phyloP scores from a whole-genome alignment of 495 filamentous ascomycete genomes.

The Pseudoneurospora amorphoporcata region DNA sequence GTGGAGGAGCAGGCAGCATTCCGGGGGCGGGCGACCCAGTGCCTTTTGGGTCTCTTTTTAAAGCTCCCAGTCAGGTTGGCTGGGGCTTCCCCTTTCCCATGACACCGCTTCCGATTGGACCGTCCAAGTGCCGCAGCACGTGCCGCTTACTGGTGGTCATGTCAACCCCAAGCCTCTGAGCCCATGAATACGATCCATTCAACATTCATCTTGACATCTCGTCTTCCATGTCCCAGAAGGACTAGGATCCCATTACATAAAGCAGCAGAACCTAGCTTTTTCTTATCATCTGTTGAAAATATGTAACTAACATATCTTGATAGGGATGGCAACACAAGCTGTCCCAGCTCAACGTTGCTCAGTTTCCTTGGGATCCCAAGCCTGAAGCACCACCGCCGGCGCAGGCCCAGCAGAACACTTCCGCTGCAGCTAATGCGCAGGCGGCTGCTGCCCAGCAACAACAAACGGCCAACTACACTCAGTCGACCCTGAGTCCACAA shows the following conservation, averaged over 20 bases:
- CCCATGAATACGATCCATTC: not conserved
- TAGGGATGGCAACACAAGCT: slow-evolving; percentile 93
- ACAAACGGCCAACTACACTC: slow-evolving; percentile 25
- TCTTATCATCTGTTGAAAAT: not conserved
- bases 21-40: slow-evolving; percentile 37
- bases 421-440: slow-evolving; percentile 32
- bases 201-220: not conserved
- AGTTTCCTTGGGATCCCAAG: slow-evolving; percentile 92
- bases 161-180: not conserved
- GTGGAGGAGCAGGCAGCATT: slow-evolving; percentile 32
- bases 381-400: slow-evolving; percentile 38
- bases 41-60: slow-evolving; percentile 49
- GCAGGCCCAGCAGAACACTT: slow-evolving; percentile 19
- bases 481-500: slow-evolving; percentile 25
- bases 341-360: slow-evolving; percentile 66
- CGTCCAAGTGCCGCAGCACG: slow-evolving; percentile 16
- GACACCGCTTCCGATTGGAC: slow-evolving; percentile 19
- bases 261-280: not conserved
- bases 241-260: not conserved
- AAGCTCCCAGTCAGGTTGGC: slow-evolving; percentile 13
- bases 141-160: slow-evolving; percentile 5
- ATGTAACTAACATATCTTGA: slow-evolving; percentile 9
- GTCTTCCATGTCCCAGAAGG: not conserved
- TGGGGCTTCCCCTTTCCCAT: slow-evolving; percentile 3
- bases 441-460: slow-evolving; percentile 24